A percentile compares a stretch with the other conserved stretches of the same genome.
These are phyloP conservation scores for Ceratocystis cubensis DNA, from an alignment of 2,329 filamentous ascomycete species.

Conservation along the genomic window DNA sequence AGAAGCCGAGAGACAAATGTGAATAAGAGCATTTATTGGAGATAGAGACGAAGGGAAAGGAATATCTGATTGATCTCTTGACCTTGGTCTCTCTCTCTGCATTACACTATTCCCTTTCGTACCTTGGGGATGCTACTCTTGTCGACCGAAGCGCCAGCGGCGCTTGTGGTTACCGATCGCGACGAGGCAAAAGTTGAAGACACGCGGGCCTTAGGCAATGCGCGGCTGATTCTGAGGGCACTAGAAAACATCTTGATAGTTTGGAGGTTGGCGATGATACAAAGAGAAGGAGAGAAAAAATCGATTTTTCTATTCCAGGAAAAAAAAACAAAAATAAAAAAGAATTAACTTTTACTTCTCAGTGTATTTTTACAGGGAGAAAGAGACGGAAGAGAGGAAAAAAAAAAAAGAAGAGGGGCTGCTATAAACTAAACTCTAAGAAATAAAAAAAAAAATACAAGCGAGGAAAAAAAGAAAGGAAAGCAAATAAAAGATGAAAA, in stretches of 20 bases:
- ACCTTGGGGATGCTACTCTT: slow-evolving; percentile 47
- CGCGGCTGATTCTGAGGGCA: slow-evolving; percentile 49
- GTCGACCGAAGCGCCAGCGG: slow-evolving; percentile 80
- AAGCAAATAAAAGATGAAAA: background rate
- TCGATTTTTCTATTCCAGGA: background rate
- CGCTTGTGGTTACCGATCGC: slow-evolving; percentile 86
- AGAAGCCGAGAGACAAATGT: background rate
- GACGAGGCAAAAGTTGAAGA: slow-evolving; percentile 38
- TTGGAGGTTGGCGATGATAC: background rate
- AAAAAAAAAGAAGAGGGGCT: slow-evolving; percentile 15
- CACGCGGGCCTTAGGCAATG: slow-evolving; percentile 43
- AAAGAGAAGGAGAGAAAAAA: slow-evolving; percentile 12
- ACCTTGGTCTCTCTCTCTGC: too few relatives aligned
- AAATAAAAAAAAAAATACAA: background rate
- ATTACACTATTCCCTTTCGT: slow-evolving; percentile 23
- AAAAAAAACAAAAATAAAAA: slow-evolving; percentile 5
- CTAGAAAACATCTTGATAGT: slow-evolving; percentile 53
- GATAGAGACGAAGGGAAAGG: background rate
- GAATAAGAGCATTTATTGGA: background rate
- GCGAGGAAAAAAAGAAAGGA: background rate
- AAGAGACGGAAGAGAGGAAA: background rate
- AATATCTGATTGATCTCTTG: too few relatives aligned
- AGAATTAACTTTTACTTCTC: background rate
- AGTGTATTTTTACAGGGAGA: too few relatives aligned
- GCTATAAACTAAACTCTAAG: background rate